These are phyloP conservation scores for Vicia sativa DNA, from an alignment of 306 rosid genomes.

Conservation along the genomic window DNA sequence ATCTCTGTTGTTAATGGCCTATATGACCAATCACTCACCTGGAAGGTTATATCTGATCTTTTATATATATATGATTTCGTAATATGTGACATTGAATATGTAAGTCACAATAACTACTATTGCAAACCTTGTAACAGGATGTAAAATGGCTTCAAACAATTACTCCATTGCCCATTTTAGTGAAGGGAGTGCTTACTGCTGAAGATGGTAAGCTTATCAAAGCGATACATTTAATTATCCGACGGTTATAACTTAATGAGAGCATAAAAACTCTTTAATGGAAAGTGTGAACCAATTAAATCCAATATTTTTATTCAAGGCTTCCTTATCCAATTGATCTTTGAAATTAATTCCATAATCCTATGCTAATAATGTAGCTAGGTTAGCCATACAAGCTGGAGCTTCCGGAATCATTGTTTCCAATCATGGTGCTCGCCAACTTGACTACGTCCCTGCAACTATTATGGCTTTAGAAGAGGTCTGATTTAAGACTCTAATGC, in stretches of 20 bases:
- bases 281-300: neutral
- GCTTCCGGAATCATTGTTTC: constrained; percentile 89
- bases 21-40: constrained; percentile 72
- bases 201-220: constrained; percentile 78
- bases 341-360: constrained; percentile 1
- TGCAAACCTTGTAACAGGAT: constrained; percentile 57
- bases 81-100: constrained; percentile 28
- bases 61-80: neutral
- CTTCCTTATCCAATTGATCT: neutral
- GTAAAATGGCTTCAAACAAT: constrained; percentile 94
- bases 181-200: constrained; percentile 87
- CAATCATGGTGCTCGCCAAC: constrained; percentile 98
- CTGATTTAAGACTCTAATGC: neutral
- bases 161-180: constrained; percentile 78
- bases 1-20: constrained; percentile 67
- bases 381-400: constrained; percentile 72
- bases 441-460: constrained; percentile 88
- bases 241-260: neutral
- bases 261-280: neutral
- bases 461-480: constrained; percentile 83
- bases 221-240: too few species aligned
- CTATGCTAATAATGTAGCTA: constrained; percentile 54
- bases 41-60: constrained; percentile 65
- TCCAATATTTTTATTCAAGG: neutral
- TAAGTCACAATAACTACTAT: constrained; percentile 15